Percentiles rank a stretch among this genome's conserved stretches.
Evolutionary conservation across 129 eudicot species (phyloP).

Genomic region (Tagetes erecta): DNA sequence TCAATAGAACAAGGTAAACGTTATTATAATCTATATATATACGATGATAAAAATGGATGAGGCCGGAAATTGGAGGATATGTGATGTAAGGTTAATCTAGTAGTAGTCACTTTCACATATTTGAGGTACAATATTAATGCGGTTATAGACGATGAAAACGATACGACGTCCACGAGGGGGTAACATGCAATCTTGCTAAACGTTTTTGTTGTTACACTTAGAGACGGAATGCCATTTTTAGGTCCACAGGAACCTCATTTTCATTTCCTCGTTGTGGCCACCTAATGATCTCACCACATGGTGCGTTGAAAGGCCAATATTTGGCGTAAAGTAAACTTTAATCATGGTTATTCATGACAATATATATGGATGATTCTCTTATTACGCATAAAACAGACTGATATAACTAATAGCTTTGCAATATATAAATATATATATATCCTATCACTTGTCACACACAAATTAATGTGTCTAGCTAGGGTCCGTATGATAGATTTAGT

Average conservation of each 20-base stretch:
- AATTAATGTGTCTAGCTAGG: background rate
- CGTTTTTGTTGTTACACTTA: slow-evolving; percentile 29
- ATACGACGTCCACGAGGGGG: slow-evolving; percentile 73
- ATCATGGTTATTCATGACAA: slow-evolving; percentile 30
- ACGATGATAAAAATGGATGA: slow-evolving; percentile 16
- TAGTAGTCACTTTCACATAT: slow-evolving; percentile 47
- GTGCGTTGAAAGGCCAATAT: slow-evolving; percentile 37
- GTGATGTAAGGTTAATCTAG: slow-evolving; percentile 29
- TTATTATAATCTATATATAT: background rate
- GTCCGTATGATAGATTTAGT: background rate
- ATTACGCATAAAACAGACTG: slow-evolving; percentile 19
- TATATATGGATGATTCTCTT: slow-evolving; percentile 21
- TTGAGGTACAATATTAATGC: slow-evolving; percentile 39
- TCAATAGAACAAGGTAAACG: background rate
- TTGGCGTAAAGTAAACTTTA: slow-evolving; percentile 27
- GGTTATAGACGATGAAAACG: slow-evolving; percentile 44
- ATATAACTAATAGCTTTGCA: slow-evolving; percentile 13
- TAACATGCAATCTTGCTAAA: slow-evolving; percentile 62
- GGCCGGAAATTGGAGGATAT: slow-evolving; percentile 8
- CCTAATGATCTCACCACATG: slow-evolving; percentile 63
- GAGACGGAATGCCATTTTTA: slow-evolving; percentile 32
- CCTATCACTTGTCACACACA: slow-evolving; percentile 32
- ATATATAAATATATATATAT: background rate
- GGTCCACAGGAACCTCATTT: slow-evolving; percentile 43
- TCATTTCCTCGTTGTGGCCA: slow-evolving; percentile 50